Evolutionary conservation across 805 yeast species (phyloP).

Genomic region (Schwanniomyces yamadae): DNA sequence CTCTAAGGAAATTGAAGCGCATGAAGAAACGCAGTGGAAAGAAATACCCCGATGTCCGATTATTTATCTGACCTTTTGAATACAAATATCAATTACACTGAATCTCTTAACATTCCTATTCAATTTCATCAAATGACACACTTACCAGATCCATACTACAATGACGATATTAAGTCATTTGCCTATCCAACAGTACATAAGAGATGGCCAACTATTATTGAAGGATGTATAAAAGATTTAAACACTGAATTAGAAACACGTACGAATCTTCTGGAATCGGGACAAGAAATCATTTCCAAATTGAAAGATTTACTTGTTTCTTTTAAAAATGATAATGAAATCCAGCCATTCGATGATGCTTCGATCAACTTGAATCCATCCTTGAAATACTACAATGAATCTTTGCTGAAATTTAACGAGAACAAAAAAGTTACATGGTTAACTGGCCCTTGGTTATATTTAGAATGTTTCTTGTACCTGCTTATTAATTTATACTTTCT

Average conservation of each 20-base stretch:
- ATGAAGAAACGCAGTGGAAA: too few relatives aligned
- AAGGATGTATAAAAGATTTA: slow-evolving; percentile 66
- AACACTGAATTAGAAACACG: slow-evolving; percentile 28
- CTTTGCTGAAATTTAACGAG: slow-evolving; percentile 34
- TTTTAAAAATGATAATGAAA: slow-evolving; percentile 36
- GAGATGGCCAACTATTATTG: slow-evolving; percentile 86
- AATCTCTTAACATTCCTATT: too few relatives aligned
- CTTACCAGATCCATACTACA: slow-evolving; percentile 54
- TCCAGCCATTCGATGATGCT: slow-evolving; percentile 24
- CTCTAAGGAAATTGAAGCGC: too few relatives aligned
- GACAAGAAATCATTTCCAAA: slow-evolving; percentile 40
- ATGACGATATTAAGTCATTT: slow-evolving; percentile 72
- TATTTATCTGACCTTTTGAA: too few relatives aligned
- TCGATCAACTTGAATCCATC: slow-evolving; percentile 45
- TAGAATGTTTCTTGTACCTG: slow-evolving; percentile 85
- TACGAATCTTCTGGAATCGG: slow-evolving; percentile 41
- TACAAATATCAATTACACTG: too few relatives aligned
- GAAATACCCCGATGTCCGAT: too few relatives aligned
- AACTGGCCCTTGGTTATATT: slow-evolving; percentile 85
- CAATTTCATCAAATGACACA: slow-evolving; percentile 2
- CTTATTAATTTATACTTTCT: slow-evolving; percentile 47
- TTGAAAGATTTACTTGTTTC: slow-evolving; percentile 46
- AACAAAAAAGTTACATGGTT: slow-evolving; percentile 57
- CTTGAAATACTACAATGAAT: slow-evolving; percentile 60
- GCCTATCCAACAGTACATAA: slow-evolving; percentile 74